Base-by-base conservation (phyloP, 768 basidiomycete species). In the Serendipita indica region DNA sequence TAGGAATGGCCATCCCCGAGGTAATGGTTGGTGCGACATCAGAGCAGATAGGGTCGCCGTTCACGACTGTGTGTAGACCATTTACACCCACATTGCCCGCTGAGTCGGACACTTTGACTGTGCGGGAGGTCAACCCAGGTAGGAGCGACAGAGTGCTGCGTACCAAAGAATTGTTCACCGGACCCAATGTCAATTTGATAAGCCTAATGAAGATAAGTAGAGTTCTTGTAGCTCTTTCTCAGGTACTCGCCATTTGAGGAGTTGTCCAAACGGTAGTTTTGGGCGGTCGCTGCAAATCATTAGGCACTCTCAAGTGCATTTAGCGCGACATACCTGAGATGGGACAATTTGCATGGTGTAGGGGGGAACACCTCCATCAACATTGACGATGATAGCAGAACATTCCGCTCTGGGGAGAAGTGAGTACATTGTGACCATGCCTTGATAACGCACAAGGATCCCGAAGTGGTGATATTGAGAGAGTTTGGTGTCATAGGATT, bases 81-180 rank as follows among this genome's bases (percentile, higher is more conserved):
- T 54, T 33, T 7, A 54, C 22, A 10, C 49, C 49, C 7, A 27
- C 32, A 30, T 28, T 27, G 20, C 49, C 49, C 22, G 10, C 32
- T n/a, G 25, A 16, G 32, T 54, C 49, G 22, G 49, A 22, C 12
- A 54, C 49, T 28, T 25, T 16, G 49, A 54, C 49, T 54, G 25
- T 18, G 27, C 35, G 35, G 18, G n/a, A 43, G 7, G 25, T 4
- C n/a, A 18, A 12, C 22, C 30, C 49, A 54, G 25, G 16, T 30
- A 54, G 10, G 32, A 28, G 25, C 43, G 7, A 12, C 43, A 13
- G 49, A n/a, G n/a, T n/a, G n/a, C 7, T 7, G 7, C 49, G 3
- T 3, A 54, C 49, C 49, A 27, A 54, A 54, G n/a, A 54, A 54
- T n/a, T 54, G 49, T n/a, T 54, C 22, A 16, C 49, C 30, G n/a